Percentiles rank a stretch among this genome's conserved stretches.
Conservation (phyloP, 768 basidiomycete genomes). For the Lactifluus volemus region DNA sequence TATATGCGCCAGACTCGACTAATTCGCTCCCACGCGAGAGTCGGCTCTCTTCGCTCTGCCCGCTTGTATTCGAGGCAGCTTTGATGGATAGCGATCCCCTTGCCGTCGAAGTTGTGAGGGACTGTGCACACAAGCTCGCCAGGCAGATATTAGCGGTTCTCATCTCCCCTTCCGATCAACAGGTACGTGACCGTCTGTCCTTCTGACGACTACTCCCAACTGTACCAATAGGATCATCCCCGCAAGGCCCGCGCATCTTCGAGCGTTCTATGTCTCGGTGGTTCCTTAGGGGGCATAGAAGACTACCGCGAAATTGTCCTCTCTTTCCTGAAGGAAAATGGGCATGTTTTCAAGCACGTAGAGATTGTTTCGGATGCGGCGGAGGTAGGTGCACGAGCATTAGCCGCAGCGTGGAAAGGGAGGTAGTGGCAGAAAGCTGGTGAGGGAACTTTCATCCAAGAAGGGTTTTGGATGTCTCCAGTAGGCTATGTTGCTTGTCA, state of each 20-base stretch:
- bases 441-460: background rate
- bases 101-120: conserved; percentile 49
- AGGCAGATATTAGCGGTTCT: conserved; percentile 50
- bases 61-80: conserved; percentile 70
- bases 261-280: conserved; percentile 66
- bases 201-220: background rate
- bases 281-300: conserved; percentile 61
- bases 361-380: conserved; percentile 66
- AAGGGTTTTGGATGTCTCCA: background rate
- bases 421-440: background rate
- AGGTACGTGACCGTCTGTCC: background rate
- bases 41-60: conserved; percentile 63
- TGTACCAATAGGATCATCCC: conserved; percentile 2
- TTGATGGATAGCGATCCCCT: conserved; percentile 61
- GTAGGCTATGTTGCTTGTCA: background rate
- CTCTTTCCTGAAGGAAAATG: conserved; percentile 45
- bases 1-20: conserved; percentile 55
- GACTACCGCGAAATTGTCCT: conserved; percentile 48
- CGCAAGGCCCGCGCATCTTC: conserved; percentile 40
- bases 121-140: conserved; percentile 46
- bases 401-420: conserved; percentile 29
- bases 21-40: conserved; percentile 48
- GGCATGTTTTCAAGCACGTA: conserved; percentile 57
- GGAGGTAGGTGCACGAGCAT: conserved; percentile 49
- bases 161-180: conserved; percentile 24